Conservation (phyloP, 129 eudicot species). For the Chrysanthemum seticuspe region DNA sequence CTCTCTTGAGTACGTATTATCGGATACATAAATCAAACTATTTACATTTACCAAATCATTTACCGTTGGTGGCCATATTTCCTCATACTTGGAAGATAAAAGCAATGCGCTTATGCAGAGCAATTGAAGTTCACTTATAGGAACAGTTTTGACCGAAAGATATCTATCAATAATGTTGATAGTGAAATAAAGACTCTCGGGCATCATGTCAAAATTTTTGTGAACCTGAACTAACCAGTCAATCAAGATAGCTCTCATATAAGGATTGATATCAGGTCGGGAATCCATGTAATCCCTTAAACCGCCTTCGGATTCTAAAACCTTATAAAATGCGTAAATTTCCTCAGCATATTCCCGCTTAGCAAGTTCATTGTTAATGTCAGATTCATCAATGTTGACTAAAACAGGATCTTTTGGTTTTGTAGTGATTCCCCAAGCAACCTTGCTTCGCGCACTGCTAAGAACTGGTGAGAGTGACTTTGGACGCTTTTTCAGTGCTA, state of each 20-base stretch:
- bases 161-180: conserved; percentile 69
- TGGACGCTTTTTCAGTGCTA: conserved; percentile 36
- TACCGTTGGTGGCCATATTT: conserved; percentile 30
- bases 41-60: too few relatives aligned
- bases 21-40: too few relatives aligned
- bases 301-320: conserved; percentile 60
- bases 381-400: conserved; percentile 66
- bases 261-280: conserved; percentile 64
- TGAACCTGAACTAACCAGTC: conserved; percentile 95
- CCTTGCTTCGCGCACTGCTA: conserved; percentile 79
- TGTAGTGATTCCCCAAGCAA: conserved; percentile 62
- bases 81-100: conserved; percentile 1
- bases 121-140: conserved; percentile 76
- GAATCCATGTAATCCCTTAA: conserved; percentile 64
- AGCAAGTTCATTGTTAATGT: conserved; percentile 64
- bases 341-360: conserved; percentile 88
- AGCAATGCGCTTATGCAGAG: conserved; percentile 44
- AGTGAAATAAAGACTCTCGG: conserved; percentile 75
- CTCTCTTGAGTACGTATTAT: too few relatives aligned
- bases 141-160: conserved; percentile 54
- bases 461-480: conserved; percentile 62
- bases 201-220: conserved; percentile 69
- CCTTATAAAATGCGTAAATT: conserved; percentile 73
- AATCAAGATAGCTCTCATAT: conserved; percentile 73
- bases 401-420: conserved; percentile 48